Evolutionary conservation across 805 yeast species (phyloP).

Genomic region (Maudiozyma pseudohumilis): DNA sequence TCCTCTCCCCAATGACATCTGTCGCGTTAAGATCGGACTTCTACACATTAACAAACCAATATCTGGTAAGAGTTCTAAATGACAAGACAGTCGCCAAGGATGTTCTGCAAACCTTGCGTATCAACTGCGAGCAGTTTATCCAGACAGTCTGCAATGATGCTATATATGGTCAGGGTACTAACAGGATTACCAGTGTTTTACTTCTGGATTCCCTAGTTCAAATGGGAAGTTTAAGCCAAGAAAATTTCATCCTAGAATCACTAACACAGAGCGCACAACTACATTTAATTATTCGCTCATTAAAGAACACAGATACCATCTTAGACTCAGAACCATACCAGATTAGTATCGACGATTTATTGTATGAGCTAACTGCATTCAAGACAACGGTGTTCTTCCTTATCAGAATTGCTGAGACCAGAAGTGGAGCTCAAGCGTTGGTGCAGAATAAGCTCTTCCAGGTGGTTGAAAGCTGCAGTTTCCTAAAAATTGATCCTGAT

Average conservation of each 20-base stretch:
- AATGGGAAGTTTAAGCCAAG: slow-evolving; percentile 40
- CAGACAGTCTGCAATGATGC: slow-evolving; percentile 69
- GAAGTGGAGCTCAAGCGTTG: slow-evolving; percentile 67
- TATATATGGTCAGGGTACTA: slow-evolving; percentile 64
- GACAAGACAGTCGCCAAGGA: slow-evolving; percentile 37
- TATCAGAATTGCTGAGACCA: slow-evolving; percentile 64
- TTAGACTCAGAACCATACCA: slow-evolving; percentile 32
- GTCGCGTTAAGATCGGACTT: slow-evolving; percentile 65
- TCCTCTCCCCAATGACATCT: slow-evolving; percentile 59
- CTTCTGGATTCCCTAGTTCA: slow-evolving; percentile 59
- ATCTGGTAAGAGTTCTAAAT: slow-evolving; percentile 41
- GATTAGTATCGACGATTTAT: slow-evolving; percentile 41
- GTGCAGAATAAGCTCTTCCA: slow-evolving; percentile 66
- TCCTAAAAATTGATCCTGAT: slow-evolving; percentile 67
- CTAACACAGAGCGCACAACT: slow-evolving; percentile 60
- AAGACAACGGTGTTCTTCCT: slow-evolving; percentile 62
- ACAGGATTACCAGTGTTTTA: slow-evolving; percentile 66
- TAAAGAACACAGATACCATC: slow-evolving; percentile 61
- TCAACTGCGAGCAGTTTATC: slow-evolving; percentile 52
- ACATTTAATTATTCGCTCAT: slow-evolving; percentile 51
- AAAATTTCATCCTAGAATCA: slow-evolving; percentile 48
- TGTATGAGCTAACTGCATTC: slow-evolving; percentile 71
- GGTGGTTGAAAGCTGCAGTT: slow-evolving; percentile 43
- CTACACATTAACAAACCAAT: slow-evolving; percentile 62
- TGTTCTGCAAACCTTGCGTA: slow-evolving; percentile 42